These are phyloP conservation scores for Arabis hirsuta DNA, from an alignment of 345 rosid species.

Conservation along the genomic window DNA sequence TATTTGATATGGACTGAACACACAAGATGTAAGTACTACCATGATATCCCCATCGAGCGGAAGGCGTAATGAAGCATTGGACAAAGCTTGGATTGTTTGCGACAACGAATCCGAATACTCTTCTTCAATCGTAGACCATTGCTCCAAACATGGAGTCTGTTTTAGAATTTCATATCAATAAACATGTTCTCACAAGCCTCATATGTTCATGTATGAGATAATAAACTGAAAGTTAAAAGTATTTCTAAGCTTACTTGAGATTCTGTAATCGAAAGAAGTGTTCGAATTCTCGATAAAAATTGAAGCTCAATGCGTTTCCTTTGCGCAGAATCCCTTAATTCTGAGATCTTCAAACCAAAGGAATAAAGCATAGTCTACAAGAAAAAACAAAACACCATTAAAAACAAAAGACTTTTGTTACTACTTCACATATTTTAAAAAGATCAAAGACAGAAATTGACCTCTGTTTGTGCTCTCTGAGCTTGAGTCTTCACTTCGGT, in stretches of 20 bases:
- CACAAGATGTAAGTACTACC: slow-evolving; percentile 52
- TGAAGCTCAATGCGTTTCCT: slow-evolving; percentile 59
- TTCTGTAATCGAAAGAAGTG: slow-evolving; percentile 52
- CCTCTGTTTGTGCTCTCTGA: slow-evolving; percentile 67
- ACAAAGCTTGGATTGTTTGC: slow-evolving; percentile 64
- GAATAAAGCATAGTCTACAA: slow-evolving; percentile 60
- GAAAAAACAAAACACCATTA: slow-evolving; percentile 2
- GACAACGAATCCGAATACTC: slow-evolving; percentile 57
- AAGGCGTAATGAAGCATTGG: slow-evolving; percentile 56
- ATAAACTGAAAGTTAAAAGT: background rate
- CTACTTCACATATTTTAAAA: too few species aligned
- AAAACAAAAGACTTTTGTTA: too few species aligned
- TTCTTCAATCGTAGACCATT: slow-evolving; percentile 56
- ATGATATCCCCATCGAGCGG: slow-evolving; percentile 59
- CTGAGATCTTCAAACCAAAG: slow-evolving; percentile 54
- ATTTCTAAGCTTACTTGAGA: slow-evolving; percentile 56
- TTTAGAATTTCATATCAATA: slow-evolving; percentile 1
- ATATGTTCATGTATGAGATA: background rate
- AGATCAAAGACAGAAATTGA: slow-evolving; percentile 21
- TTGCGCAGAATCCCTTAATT: slow-evolving; percentile 56
- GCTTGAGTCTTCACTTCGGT: slow-evolving; percentile 49
- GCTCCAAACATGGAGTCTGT: slow-evolving; percentile 71
- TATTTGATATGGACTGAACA: background rate
- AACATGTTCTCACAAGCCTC: background rate
- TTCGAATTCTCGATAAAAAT: slow-evolving; percentile 45